phyloP scores from a whole-genome alignment of 345 rosid species.

The Moricandia moricandioides region DNA sequence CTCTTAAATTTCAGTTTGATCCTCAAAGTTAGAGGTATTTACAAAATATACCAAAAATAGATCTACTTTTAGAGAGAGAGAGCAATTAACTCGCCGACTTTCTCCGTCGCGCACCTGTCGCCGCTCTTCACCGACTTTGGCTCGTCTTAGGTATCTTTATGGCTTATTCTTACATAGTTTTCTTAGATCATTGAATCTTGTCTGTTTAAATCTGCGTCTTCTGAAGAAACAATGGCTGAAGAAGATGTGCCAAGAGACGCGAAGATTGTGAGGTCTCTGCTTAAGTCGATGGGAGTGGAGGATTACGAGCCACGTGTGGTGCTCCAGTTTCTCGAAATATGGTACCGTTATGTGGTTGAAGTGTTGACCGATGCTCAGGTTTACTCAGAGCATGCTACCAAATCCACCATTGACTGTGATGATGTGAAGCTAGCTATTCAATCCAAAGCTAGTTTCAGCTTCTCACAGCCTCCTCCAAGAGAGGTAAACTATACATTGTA shows the following conservation, averaged over 20 bases:
- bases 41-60: background rate
- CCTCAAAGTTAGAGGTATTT: background rate
- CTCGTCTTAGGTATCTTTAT: background rate
- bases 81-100: background rate
- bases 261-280: constrained; percentile 69
- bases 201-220: no score
- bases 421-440: constrained; percentile 91
- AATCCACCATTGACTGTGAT: constrained; percentile 69
- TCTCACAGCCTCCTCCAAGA: constrained; percentile 93
- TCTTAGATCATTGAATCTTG: background rate
- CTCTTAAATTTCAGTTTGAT: background rate
- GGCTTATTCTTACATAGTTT: background rate
- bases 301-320: constrained; percentile 87
- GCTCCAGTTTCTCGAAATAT: constrained; percentile 82
- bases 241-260: constrained; percentile 88
- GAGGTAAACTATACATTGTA: constrained; percentile 59
- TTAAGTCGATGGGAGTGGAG: constrained; percentile 90
- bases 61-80: background rate
- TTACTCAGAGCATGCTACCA: constrained; percentile 88
- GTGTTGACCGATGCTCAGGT: constrained; percentile 83
- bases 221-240: constrained; percentile 42
- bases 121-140: background rate
- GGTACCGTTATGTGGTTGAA: constrained; percentile 89
- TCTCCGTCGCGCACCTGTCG: constrained; percentile 1
- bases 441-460: constrained; percentile 84